Percentiles rank a stretch among this genome's conserved stretches.
Conservation (phyloP, 2,329 filamentous ascomycete species). For the Aureobasidium sp. region DNA sequence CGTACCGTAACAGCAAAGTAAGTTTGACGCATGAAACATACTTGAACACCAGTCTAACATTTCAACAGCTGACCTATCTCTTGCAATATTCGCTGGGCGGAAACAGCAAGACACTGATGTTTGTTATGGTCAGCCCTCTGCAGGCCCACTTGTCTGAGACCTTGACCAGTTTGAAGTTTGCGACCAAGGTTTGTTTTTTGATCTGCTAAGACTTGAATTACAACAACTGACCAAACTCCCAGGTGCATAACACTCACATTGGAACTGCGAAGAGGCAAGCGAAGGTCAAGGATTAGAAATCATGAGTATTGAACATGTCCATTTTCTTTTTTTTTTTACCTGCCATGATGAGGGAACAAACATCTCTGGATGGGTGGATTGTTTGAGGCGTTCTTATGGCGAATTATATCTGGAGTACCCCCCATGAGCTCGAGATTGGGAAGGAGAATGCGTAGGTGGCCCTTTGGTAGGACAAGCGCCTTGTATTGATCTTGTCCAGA, state of each 20-base stretch:
- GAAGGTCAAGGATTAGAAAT: constrained; percentile 41
- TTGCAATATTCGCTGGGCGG: constrained; percentile 91
- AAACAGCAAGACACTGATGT: constrained; percentile 94
- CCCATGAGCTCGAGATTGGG: neutral
- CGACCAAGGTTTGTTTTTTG: constrained; percentile 64
- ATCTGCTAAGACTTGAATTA: neutral
- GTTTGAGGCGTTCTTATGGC: constrained; percentile 2
- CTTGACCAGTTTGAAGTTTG: constrained; percentile 88
- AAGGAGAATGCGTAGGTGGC: neutral
- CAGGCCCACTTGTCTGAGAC: constrained; percentile 89
- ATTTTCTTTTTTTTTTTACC: neutral
- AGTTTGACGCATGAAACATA: constrained; percentile 17
- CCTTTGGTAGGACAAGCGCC: neutral
- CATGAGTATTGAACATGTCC: neutral
- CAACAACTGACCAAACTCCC: neutral
- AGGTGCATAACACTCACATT: constrained; percentile 85
- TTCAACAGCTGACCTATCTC: constrained; percentile 68
- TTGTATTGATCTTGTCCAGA: neutral
- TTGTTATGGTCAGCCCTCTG: constrained; percentile 93
- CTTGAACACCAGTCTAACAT: neutral
- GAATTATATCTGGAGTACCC: neutral
- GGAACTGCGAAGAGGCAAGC: constrained; percentile 74
- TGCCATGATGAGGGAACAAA: neutral
- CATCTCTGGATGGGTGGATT: neutral
- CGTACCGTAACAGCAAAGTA: constrained; percentile 91